These are phyloP conservation scores for Brettanomyces anomalus DNA, from an alignment of 805 yeast genomes.

Conservation along the genomic window DNA sequence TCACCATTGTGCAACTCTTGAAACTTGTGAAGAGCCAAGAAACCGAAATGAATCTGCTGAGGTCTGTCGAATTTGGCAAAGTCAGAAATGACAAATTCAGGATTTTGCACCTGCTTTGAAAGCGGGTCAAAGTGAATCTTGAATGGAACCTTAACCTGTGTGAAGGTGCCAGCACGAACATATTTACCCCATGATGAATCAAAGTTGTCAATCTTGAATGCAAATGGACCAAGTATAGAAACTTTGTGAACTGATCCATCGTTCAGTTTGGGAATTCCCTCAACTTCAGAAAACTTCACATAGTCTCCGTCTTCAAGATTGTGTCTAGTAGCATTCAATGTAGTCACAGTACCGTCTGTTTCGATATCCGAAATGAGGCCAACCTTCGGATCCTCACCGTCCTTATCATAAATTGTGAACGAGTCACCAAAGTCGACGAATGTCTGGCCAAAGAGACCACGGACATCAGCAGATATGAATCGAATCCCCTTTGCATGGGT, in stretches of 20 bases:
- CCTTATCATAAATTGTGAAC: slow-evolving; percentile 73
- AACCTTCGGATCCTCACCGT: slow-evolving; percentile 84
- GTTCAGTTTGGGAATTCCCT: slow-evolving; percentile 69
- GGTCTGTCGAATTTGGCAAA: slow-evolving; percentile 94
- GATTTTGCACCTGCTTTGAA: slow-evolving; percentile 54
- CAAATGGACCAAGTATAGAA: slow-evolving; percentile 89
- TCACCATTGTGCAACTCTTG: slow-evolving; percentile 48
- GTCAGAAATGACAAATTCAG: slow-evolving; percentile 77
- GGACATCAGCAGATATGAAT: slow-evolving; percentile 71
- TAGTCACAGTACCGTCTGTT: slow-evolving; percentile 82
- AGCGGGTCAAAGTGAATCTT: slow-evolving; percentile 56
- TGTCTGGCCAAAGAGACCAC: slow-evolving; percentile 81
- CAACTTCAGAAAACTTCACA: slow-evolving; percentile 79
- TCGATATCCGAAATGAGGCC: slow-evolving; percentile 92
- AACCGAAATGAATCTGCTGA: slow-evolving; percentile 81
- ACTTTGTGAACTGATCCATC: slow-evolving; percentile 67
- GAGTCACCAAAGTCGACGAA: slow-evolving; percentile 86
- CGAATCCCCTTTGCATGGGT: slow-evolving; percentile 69
- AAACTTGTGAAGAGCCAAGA: slow-evolving; percentile 80
- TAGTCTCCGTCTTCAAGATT: slow-evolving; percentile 88
- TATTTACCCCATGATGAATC: slow-evolving; percentile 53
- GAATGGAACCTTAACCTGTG: slow-evolving; percentile 83
- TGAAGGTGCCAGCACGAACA: slow-evolving; percentile 78
- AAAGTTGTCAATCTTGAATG: slow-evolving; percentile 60
- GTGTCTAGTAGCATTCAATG: slow-evolving; percentile 86